Conservation (phyloP, 345 rosid species). For the Populus davidiana region DNA sequence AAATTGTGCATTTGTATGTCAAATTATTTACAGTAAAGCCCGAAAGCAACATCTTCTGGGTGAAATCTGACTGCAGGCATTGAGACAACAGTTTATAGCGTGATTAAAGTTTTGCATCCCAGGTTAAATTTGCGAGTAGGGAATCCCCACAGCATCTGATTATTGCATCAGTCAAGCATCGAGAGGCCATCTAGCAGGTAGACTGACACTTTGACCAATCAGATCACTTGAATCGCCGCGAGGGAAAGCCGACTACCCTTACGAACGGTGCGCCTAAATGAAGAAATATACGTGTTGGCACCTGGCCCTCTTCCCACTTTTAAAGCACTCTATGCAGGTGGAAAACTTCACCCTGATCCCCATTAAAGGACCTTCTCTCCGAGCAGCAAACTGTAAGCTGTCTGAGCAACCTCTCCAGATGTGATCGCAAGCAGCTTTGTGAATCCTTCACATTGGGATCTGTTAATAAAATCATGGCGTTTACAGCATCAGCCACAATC, state of each 20-base stretch:
- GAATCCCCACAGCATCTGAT: neutral
- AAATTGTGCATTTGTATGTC: neutral
- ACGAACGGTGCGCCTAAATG: neutral
- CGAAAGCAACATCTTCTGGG: neutral
- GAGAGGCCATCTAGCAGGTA: neutral
- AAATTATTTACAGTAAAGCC: slow-evolving; percentile 7
- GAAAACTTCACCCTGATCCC: slow-evolving; percentile 83
- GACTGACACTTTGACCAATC: neutral
- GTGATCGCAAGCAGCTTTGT: slow-evolving; percentile 51
- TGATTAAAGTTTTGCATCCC: neutral
- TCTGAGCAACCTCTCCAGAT: slow-evolving; percentile 72
- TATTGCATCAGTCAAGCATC: neutral
- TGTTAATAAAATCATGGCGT: slow-evolving; percentile 68
- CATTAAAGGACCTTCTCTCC: slow-evolving; percentile 67
- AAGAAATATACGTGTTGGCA: slow-evolving; percentile 17
- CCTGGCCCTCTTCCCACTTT: slow-evolving; percentile 32
- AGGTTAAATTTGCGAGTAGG: neutral
- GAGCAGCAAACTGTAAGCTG: slow-evolving; percentile 78
- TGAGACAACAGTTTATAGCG: neutral
- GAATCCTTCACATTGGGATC: slow-evolving; percentile 58
- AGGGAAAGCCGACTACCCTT: neutral
- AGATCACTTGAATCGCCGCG: neutral
- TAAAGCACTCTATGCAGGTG: slow-evolving; percentile 53
- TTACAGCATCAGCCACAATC: slow-evolving; percentile 80
- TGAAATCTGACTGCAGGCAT: neutral